Evolutionary conservation across 78 protist species (phyloP), one percentile per base, ranked within the genome.

Genomic region (Isochrysis galbana): DNA sequence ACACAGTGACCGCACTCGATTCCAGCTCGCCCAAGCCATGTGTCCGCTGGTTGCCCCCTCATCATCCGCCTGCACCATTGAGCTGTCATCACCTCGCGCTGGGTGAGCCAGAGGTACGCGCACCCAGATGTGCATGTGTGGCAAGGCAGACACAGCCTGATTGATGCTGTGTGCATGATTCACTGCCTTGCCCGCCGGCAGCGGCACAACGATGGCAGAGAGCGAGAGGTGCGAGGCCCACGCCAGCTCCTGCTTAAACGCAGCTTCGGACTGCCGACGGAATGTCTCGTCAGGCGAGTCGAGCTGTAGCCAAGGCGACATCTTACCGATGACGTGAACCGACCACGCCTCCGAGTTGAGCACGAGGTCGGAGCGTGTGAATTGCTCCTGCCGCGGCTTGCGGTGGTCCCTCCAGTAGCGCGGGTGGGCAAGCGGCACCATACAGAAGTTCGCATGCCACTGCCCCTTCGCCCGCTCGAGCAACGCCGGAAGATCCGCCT

Each of bases 161-260:
- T 82, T 23, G 11, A 82, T 19, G 41, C 36, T 0, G 44, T 87
- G 90, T n/a, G 90, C 93, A 36, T 39, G 41, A 90, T 91, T 80
- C 39, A 5, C 55, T 25, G 19, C 0, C 21, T 2, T 39, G 11
- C 39, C 5, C 38, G 36, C 61, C 21, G 95, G 96, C 70, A 92
- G 39, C n/a, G 97, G 96, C 34, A 95, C 46, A 14, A 96, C 29
- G 2, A 96, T 67, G 0, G 97, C 95, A 10, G 96, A 94, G 19
- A 95, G 74, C 41, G 95, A 67, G 38, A 96, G 55, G 93, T 96
- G 97, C 32, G 95, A 70, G 29, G 97, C 96, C 95, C 95, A 96
- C 46, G 93, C 94, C 29, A 94, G 61, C 93, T 96, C 97, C 67
- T 93, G 94, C 45, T 54, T 46, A 26, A 95, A 88, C 34, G 90